Base-by-base conservation (phyloP, 2,329 filamentous ascomycete species). In the Diaporthe helianthi region DNA sequence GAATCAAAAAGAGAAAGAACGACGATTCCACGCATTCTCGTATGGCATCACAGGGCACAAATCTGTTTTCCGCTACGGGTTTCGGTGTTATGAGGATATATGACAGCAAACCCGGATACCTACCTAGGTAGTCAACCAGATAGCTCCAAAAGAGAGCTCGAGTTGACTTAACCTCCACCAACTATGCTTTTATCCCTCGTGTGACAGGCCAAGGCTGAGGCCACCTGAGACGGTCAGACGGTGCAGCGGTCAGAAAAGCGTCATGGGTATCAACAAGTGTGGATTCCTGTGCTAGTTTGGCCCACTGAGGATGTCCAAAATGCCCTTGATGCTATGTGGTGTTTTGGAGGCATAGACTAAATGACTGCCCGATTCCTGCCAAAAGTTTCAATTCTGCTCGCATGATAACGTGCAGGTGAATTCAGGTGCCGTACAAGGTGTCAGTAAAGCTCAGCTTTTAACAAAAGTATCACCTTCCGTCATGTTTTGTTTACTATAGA, bases 31-130 rank as follows among this genome's bases (percentile, higher is more conserved):
- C 53, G 65, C 65, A 68, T 68, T 54, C 67, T 72, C 65, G 71
- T 68, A 71, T 72, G 70, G 49, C 71, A 71, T 71, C 69, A 69
- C 67, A 61, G 70, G 70, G 65, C 63, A 65, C 63, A 65, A 60
- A 68, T 55, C 67, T 71, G 69, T 72, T 72, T 72, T 72, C 61
- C 67, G 70, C 70, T 58, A 69, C 70, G 70, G 70, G 70, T 69
- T 63, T 71, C 51, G 70, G 70, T 72, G 69, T 72, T 72, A 72
- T 70, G 70, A 70, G 70, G 70, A 68, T 70, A 68, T 65, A 72
- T 65, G 68, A 70, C 68, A 70, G 53, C 68, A 68, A 70, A 60
- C 65, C 68, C 61, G 61, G 68, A 58, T 65, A 71, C 61, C 69
- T 71, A n/a, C n/a, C n/a, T n/a, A n/a, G n/a, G n/a, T n/a, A 69